Conservation (phyloP, 2,329 filamentous ascomycete genomes). For the Penicillium sp. region DNA sequence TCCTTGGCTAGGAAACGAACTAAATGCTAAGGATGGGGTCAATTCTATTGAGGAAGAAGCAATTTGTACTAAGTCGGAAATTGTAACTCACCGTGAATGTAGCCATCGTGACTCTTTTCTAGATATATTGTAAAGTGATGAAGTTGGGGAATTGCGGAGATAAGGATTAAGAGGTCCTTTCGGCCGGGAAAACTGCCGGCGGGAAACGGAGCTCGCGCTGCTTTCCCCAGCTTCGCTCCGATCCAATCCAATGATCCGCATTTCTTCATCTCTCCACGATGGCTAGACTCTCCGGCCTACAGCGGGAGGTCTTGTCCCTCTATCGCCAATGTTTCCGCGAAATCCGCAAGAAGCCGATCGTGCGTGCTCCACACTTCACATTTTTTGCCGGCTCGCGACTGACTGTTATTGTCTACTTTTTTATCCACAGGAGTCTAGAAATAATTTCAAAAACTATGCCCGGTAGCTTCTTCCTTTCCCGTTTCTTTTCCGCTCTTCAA, state of each 20-base stretch:
- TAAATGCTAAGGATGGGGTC: slow-evolving; percentile 59
- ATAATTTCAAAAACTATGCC: slow-evolving; percentile 44
- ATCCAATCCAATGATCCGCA: slow-evolving; percentile 4
- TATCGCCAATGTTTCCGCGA: slow-evolving; percentile 85
- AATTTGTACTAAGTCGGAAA: background rate
- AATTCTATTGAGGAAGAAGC: background rate
- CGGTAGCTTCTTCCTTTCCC: slow-evolving; percentile 32
- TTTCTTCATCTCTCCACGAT: slow-evolving; percentile 17
- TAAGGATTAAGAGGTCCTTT: slow-evolving; percentile 12
- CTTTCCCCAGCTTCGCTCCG: slow-evolving; percentile 6
- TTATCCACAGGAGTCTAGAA: slow-evolving; percentile 36
- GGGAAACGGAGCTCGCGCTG: slow-evolving; percentile 23
- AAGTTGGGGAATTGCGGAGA: background rate
- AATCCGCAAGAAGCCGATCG: slow-evolving; percentile 74
- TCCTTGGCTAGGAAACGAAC: slow-evolving; percentile 72
- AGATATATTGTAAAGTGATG: background rate
- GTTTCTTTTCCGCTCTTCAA: slow-evolving; percentile 5
- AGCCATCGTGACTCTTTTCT: slow-evolving; percentile 4
- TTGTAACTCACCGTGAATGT: slow-evolving; percentile 13
- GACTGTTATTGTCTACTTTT: background rate
- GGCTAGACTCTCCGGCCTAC: slow-evolving; percentile 74
- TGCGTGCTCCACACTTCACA: slow-evolving; percentile 41
- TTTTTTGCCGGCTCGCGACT: background rate
- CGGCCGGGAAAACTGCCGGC: slow-evolving; percentile 29
- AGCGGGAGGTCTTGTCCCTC: slow-evolving; percentile 80